These are phyloP conservation scores for Ceriops tagal DNA, from an alignment of 345 rosid genomes.

Conservation along the genomic window DNA sequence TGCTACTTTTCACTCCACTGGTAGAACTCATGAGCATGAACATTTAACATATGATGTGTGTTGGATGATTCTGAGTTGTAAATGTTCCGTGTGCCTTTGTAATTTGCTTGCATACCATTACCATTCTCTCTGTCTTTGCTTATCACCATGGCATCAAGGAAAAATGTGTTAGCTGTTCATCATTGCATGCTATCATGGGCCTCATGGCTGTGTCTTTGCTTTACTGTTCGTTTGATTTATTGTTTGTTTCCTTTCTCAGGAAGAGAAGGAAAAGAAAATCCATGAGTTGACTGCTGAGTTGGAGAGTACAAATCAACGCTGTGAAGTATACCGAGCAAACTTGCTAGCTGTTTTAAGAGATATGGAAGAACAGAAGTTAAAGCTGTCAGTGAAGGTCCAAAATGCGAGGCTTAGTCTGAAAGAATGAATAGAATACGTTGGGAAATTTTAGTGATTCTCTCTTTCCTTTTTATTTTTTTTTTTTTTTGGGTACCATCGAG, in stretches of 20 bases:
- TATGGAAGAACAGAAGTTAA: slow-evolving; percentile 81
- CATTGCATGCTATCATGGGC: not conserved
- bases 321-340: slow-evolving; percentile 65
- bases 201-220: not conserved
- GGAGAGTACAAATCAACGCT: slow-evolving; percentile 58
- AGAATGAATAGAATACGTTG: slow-evolving; percentile 35
- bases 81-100: not conserved
- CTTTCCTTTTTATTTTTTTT: too few relatives aligned
- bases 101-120: too few relatives aligned
- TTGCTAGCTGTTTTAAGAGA: slow-evolving; percentile 70
- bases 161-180: not conserved
- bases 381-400: slow-evolving; percentile 79
- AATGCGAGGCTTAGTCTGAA: slow-evolving; percentile 75
- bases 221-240: not conserved
- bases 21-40: not conserved
- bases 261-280: slow-evolving; percentile 65
- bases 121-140: not conserved
- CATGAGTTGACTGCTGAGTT: slow-evolving; percentile 54
- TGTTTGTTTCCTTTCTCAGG: slow-evolving; percentile 32
- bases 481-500: too few relatives aligned
- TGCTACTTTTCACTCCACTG: not conserved
- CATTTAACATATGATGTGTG: not conserved
- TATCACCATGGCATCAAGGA: not conserved
- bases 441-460: not conserved
- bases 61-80: not conserved